Base-by-base conservation (phyloP, 768 basidiomycete species). In the Tulasnella sp. region DNA sequence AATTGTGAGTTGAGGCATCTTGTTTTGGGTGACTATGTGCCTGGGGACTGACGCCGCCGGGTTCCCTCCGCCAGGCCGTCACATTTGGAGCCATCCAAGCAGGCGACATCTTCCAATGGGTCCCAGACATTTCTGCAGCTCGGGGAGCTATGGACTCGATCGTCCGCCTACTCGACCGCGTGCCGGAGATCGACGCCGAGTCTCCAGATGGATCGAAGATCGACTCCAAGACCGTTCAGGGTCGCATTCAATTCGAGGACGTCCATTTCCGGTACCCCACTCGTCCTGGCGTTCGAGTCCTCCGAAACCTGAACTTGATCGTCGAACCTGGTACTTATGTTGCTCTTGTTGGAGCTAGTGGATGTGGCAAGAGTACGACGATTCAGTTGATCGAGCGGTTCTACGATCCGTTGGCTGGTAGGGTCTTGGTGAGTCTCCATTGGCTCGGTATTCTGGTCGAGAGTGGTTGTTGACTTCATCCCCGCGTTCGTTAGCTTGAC, bases 31-130 rank as follows among this genome's bases (percentile, higher is more conserved):
- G 74, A 18, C n/a, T 12, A 40, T n/a, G 42, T 5, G 41, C 22
- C 5, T 2, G 24, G 31, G 40, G n/a, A 24, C 24, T 75, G 73
- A 31, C 24, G 8, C 24, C 64, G 6, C 50, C 5, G 50, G 75
- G 72, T 80, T 81, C n/a, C n/a, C 72, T 75, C 60, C 28, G 41
- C 0, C 83, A 94, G 93, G 90, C 89, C 82, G 90, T 92, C 18
- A 91, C 90, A 9, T 96, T 95, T 84, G 91, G 93, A 72, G 90
- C 94, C n/a, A 94, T 96, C 79, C 88, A 88, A 83, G 88, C 88
- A 37, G 86, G 86, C 20, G 85, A 86, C 79, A 83, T 86, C 44
- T 85, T 85, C 81, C 81, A 82, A 4, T 81, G 85, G 72, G 88
- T 88, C 0, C 87, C 88, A 42, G 88, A 88, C 80, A 83, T 84